Base-by-base conservation (phyloP, 192 early-diverging fungal species). In the Entomortierella chlamydospora region DNA sequence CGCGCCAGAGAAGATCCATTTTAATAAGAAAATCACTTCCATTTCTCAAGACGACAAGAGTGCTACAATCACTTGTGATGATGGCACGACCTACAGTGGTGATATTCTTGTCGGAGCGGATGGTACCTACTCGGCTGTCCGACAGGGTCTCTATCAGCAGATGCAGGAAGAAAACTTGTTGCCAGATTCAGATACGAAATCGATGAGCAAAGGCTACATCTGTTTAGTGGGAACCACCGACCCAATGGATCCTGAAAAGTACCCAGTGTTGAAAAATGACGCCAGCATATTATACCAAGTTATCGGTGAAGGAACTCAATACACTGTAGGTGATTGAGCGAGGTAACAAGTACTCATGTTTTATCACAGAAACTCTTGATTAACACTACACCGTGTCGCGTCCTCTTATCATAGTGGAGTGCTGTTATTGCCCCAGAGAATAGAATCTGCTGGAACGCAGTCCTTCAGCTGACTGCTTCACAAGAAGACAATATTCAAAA, bases 51-150 rank as follows among this genome's bases (percentile, higher is more conserved):
- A 70, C 26, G 34, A 52, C 13, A 43, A 61, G 10, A 49, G 50
- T 6, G 68, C 60, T 12, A 51, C 60, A 43, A 45, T 70, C 18
- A 57, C 49, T 2, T 58, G 57, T 25, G n/a, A 23, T 17, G 68
- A 70, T 54, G 51, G 51, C 18, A n/a, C 56, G 0, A 53, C 33
- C 22, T 39, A 59, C 33, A 47, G 60, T n/a, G 68, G 68, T n/a
- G 57, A 60, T 34, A 54, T 70, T 22, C 47, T 70, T 41, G 68
- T 70, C 9, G 68, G 68, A 18, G 68, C 66, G 13, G 66, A 68
- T 59, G 66, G 66, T 13, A 57, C 66, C 13, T 28, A 68, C 31
- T 50, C 43, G 15, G 58, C 25, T 29, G 68, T 70, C 25, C 68
- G 68, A n/a, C 57, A 70, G 13, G 26, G 29, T 42, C 49, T 70